Percentiles rank a stretch among this genome's conserved stretches.
Conservation (phyloP, 2,329 filamentous ascomycete genomes). For the Fusarium mexicanum region DNA sequence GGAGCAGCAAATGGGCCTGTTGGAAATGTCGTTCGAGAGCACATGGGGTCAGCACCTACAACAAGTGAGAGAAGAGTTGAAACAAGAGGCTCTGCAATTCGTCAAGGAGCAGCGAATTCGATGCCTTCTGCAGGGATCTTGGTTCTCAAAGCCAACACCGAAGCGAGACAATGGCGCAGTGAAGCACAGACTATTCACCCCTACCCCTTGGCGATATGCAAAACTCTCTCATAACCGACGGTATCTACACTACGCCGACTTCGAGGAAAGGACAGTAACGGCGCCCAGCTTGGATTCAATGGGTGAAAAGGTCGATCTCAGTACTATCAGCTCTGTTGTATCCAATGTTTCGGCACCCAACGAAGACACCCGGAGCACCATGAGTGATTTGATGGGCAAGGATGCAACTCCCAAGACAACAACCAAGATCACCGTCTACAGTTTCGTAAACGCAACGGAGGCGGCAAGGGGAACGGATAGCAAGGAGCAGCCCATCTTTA, state of each 20-base stretch:
- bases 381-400: constrained; percentile 55
- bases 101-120: constrained; percentile 96
- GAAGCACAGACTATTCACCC: constrained; percentile 55
- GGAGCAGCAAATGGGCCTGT: constrained; percentile 90
- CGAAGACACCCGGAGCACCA: constrained; percentile 58
- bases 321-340: constrained; percentile 88
- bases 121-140: constrained; percentile 86
- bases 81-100: constrained; percentile 91
- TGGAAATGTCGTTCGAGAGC: constrained; percentile 92
- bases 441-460: constrained; percentile 63
- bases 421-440: constrained; percentile 93
- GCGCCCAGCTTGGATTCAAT: constrained; percentile 79
- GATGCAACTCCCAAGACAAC: constrained; percentile 57
- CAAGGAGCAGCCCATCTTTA: constrained; percentile 79
- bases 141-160: constrained; percentile 73
- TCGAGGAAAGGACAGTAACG: constrained; percentile 69
- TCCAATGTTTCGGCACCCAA: constrained; percentile 84
- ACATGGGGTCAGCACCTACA: constrained; percentile 91
- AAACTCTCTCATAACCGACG: constrained; percentile 90
- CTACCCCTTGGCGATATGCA: constrained; percentile 80
- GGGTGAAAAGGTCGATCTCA: constrained; percentile 85
- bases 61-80: constrained; percentile 90
- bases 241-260: constrained; percentile 90
- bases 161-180: constrained; percentile 50
- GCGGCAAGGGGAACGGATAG: constrained; percentile 47